Conservation (phyloP, 2,329 filamentous ascomycete genomes). For the Neonectria punicea region DNA sequence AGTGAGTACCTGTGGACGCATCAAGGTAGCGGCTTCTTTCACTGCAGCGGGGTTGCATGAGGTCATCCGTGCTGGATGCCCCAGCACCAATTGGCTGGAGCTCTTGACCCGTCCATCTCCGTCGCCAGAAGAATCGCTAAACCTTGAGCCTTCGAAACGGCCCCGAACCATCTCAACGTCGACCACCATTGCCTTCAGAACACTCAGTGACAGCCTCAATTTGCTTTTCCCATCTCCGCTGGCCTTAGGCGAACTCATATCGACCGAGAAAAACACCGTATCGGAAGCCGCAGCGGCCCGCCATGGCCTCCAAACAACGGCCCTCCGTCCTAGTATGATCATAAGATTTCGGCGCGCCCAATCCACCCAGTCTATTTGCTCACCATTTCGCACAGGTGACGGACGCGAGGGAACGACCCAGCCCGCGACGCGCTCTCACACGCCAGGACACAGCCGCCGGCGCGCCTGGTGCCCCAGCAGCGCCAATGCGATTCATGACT, state of each 20-base stretch:
- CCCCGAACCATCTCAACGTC: constrained; percentile 5
- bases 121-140: constrained; percentile 34
- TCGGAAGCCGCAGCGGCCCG: constrained; percentile 16
- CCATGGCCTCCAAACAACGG: constrained; percentile 63
- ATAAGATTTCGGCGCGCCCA: constrained; percentile 20
- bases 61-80: constrained; percentile 39
- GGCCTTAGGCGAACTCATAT: background rate
- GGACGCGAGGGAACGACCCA: constrained; percentile 51
- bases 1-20: constrained; percentile 1
- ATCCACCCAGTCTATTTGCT: constrained; percentile 23
- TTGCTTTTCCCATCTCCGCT: background rate
- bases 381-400: constrained; percentile 47
- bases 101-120: constrained; percentile 22
- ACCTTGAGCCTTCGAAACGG: constrained; percentile 27
- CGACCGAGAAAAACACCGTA: background rate
- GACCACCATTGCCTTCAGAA: constrained; percentile 10
- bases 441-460: constrained; percentile 48
- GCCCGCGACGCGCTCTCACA: constrained; percentile 46
- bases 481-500: constrained; percentile 79
- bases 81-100: constrained; percentile 38
- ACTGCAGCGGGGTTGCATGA: constrained; percentile 42
- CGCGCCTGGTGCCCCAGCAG: constrained; percentile 43
- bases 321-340: constrained; percentile 66
- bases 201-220: constrained; percentile 9
- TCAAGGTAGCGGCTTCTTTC: constrained; percentile 1